Evolutionary conservation across 441 rosid genomes (phyloP), one percentile per base, ranked within the genome.

Genomic region (Erysimum cheiri): DNA sequence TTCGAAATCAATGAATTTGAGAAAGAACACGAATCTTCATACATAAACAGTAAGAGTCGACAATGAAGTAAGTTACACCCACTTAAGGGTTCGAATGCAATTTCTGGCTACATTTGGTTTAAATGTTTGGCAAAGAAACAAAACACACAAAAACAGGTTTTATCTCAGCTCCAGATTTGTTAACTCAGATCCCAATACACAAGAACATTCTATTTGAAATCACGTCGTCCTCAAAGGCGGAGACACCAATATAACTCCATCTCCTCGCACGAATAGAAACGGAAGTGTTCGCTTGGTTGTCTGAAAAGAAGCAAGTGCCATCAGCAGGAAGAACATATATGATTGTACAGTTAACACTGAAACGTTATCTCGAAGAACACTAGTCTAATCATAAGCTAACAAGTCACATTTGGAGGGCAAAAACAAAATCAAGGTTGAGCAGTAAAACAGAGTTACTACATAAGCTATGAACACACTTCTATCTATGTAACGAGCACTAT

Each of bases 191-290:
- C 33, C 19, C 5, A n/a, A 26, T 3, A 33, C 11, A 60, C 1
- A 44, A 61, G 46, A 61, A 12, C 66, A 43, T 43, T 43, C 1
- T 10, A 9, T 48, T 31, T 32, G 28, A 54, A 22, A 36, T 81
- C 80, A 91, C 44, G 96, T 89, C 19, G 97, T 92, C 81, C 97
- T 85, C 64, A 89, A 61, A 4, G 98, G 98, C 29, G 97, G 98
- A 19, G 97, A 91, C 64, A 93, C 98, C 87, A 93, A 80, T 70
- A 91, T 91, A 60, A 93, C 98, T 63, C 98, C 97, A 70, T 93
- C 98, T 52, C 98, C 98, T 74, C 97, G 81, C 46, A 91, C 98
- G 78, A 93, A 93, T 9, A 93, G 91, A 74, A 33, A 56, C 4
- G 61, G 61, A 35, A 56, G 5, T 1, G 15, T 56, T 35, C 61